Base-by-base conservation (phyloP, 331 rosid genomes). In the Malus hybrid region DNA sequence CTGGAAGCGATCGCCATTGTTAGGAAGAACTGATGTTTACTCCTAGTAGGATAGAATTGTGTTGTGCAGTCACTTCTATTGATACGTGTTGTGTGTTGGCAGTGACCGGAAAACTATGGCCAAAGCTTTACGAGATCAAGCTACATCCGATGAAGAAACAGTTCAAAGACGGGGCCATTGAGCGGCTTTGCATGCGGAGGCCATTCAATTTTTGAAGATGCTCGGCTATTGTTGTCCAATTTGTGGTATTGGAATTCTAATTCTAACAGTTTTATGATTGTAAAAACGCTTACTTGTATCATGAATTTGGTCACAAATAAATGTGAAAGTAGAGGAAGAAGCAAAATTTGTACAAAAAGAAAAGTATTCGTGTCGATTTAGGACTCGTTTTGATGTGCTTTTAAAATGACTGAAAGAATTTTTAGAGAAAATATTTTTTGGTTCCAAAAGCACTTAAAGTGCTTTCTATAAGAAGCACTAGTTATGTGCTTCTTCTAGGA, bases 71-170 rank as follows among this genome's bases (percentile, higher is more conserved):
- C 14, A 7, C 20, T 3, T 32, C 14, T 10, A 44, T 30, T 28
- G 16, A 5, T 26, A 65, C 18, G 12, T 71, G 6, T 20, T n/a
- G 32, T 32, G 26, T 73, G 14, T 50, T 76, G 74, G 78, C 91
- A 94, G 99, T 94, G 80, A 94, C 97, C 0, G 97, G 99, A 79
- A 94, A 94, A 85, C 74, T 86, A 15, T 94, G 99, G 97, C 97
- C 99, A 20, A 86, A 85, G 87, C 84, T 94, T 36, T 92, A 75
- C 71, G 97, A 94, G 86, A 84, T 91, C 78, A 85, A 88, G 81
- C 68, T 90, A 77, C 66, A 56, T 60, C 91, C 88, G 3, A 30
- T 81, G 20, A 74, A 84, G 62, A 34, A 84, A 72, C 73, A 66
- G 62, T 13, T 81, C 55, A 61, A 78, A 19, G 85, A 81, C 66